Evolutionary conservation across 1,284 basidiomycete species (phyloP), one percentile per base, ranked within the genome.

Genomic region (Ustilago nuda): DNA sequence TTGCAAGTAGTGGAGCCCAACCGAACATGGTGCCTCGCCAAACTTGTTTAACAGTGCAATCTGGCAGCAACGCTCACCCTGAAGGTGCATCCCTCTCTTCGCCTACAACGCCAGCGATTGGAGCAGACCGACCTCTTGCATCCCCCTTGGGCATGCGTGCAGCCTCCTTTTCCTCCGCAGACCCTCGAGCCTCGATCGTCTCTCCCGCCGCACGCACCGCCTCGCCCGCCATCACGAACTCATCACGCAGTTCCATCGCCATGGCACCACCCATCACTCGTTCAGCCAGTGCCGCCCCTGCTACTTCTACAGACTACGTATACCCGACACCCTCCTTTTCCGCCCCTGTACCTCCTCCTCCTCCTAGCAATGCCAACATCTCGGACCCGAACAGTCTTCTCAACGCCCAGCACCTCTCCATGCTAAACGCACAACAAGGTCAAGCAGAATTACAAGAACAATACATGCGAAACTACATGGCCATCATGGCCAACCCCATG

Each of bases 401-500:
- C 15, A 67, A 50, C 41, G 59, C 67, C 17, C 72, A 76, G 15
- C 71, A 73, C 8, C 61, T 77, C 8, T 66, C 71, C 30, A 56
- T 62, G 66, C 57, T 77, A 35, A 62, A 69, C 57, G 54, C 55
- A 13, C 71, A 73, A 41, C 71, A 73, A 57, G 55, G 54, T 13
- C 75, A 73, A 33, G 60, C 66, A 3, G 75, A 77, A 45, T 57
- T 73, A 58, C 75, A 77, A 33, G 70, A 77, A 50, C 66, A 73
- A 48, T 73, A 73, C 59, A 77, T 77, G 71, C 75, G 70, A 13
- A 69, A 70, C 54, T 77, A 77, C 64, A 77, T 77, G 75, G 75
- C 71, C 7, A 77, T 77, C 71, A 70, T 73, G 67, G 56, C 70
- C 12, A 72, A 77, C 11, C 75, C 75, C 23, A 56, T 71, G 71